Base-by-base conservation (phyloP, 495 filamentous ascomycete genomes). In the Bacidia gigantensis region DNA sequence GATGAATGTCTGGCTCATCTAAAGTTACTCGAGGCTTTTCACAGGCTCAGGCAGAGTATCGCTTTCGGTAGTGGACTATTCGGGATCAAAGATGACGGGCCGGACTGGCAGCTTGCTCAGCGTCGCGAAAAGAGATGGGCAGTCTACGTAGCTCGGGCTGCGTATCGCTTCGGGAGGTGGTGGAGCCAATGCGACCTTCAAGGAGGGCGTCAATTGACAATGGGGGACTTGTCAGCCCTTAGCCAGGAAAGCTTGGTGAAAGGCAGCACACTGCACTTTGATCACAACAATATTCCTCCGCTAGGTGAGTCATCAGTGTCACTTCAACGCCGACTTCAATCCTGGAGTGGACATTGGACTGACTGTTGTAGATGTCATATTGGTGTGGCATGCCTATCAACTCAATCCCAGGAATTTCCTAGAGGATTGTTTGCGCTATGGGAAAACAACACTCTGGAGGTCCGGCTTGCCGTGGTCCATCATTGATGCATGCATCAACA, bases 331-430 rank as follows among this genome's bases (percentile, higher is more conserved):
- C n/a, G n/a, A n/a, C n/a, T n/a, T n/a, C n/a, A n/a, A n/a, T n/a
- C n/a, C n/a, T n/a, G 2, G 18, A 26, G 3, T 32, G 18, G 22
- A 29, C 46, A 44, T 51, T 17, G 29, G n/a, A 46, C 26, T 14
- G 41, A 11, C 2, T 39, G 26, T 46, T 29, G 1, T 58, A 81
- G 87, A 95, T 62, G 79, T 95, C 2, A 65, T 95, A 38, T 87
- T 95, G 86, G 85, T 93, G 0, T 92, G 84, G 86, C 88, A 95
- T 65, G 70, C 84, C 1, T 85, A 87, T 57, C 81, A 89, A 80
- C 75, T 95, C 2, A 93, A 90, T 56, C 89, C 88, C 1, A 69
- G 83, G 24, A 68, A 70, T 40, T 94, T 82, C 61, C 74, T 87
- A 2, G 87, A 94, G 57, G 88, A 94, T 61, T 82, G 82, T 56